These are phyloP conservation scores for Populus davidiana DNA, from an alignment of 345 rosid species.

Conservation along the genomic window DNA sequence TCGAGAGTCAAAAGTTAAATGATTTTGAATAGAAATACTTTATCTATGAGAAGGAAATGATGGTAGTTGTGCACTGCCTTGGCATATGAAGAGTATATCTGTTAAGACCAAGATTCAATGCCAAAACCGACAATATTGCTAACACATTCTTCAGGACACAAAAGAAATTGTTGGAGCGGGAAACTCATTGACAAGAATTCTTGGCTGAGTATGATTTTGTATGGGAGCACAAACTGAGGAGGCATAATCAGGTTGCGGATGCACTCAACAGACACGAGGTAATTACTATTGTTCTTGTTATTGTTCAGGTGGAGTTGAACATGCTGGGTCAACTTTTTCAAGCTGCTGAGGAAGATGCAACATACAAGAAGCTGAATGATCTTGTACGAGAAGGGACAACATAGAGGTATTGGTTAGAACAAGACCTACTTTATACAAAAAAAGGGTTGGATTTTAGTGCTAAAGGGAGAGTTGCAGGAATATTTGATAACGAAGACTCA, in stretches of 20 bases:
- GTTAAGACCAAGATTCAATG: accelerated
- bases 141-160: background rate
- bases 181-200: too few relatives aligned
- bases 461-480: accelerated
- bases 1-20: too few relatives aligned
- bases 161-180: background rate
- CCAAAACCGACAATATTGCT: background rate
- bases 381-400: too few relatives aligned
- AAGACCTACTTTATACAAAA: too few relatives aligned
- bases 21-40: accelerated
- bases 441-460: background rate
- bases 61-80: background rate
- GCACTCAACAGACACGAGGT: accelerated
- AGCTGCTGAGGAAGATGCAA: accelerated
- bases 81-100: background rate
- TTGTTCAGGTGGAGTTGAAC: too few relatives aligned
- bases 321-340: too few relatives aligned
- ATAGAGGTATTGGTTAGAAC: too few relatives aligned
- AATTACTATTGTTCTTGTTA: too few relatives aligned
- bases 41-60: accelerated
- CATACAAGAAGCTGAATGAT: too few relatives aligned
- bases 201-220: too few relatives aligned
- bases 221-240: too few relatives aligned
- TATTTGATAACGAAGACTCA: background rate
- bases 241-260: too few relatives aligned